Evolutionary conservation across 441 rosid species (phyloP), one percentile per base, ranked within the genome.

Genomic region (Theobroma grandiflorum): DNA sequence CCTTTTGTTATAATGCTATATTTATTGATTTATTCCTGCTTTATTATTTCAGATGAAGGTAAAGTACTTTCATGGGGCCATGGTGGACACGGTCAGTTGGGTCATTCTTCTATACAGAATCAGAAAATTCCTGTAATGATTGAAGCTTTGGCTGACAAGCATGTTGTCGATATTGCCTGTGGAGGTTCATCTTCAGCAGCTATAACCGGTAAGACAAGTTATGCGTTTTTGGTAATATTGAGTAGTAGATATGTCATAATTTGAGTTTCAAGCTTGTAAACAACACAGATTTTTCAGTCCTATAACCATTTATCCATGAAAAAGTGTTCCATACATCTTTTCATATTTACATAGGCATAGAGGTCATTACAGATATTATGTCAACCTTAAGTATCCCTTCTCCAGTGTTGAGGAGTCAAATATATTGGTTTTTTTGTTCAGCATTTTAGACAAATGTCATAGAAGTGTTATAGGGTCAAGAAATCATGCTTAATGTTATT

Each of bases 101-200:
- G 97, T 75, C 92, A 89, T 81, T 83, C 93, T 79, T 89, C 94
- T 49, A 81, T 85, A 50, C 79, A 84, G 69, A 93, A 80, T 84
- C 88, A 92, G 83, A 88, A 85, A 82, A 35, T 84, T 71, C 97
- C 99, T 72, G 64, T 65, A 42, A 84, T 87, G 67, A 83, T 95
- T 42, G 91, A 93, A 77, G 91, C 93, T 37, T 85, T 95, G 83
- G 90, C 91, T 53, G 89, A 93, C 66, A 88, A 92, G 74, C 85
- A 55, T 64, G 87, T 91, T 57, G 74, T 86, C 77, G 89, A 85
- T 80, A 86, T 96, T 67, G 91, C 97, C 75, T 88, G 93, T 85
- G 98, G 94, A 84, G 98, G 97, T 77, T 93, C 97, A 33, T 83
- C 98, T 77, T 94, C 97, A 40, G 98, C 99, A 77, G 98, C 96